Evolutionary conservation across 139 green algal species (phyloP), one percentile per base, ranked within the genome.

Genomic region (Edaphochlamys debaryana): DNA sequence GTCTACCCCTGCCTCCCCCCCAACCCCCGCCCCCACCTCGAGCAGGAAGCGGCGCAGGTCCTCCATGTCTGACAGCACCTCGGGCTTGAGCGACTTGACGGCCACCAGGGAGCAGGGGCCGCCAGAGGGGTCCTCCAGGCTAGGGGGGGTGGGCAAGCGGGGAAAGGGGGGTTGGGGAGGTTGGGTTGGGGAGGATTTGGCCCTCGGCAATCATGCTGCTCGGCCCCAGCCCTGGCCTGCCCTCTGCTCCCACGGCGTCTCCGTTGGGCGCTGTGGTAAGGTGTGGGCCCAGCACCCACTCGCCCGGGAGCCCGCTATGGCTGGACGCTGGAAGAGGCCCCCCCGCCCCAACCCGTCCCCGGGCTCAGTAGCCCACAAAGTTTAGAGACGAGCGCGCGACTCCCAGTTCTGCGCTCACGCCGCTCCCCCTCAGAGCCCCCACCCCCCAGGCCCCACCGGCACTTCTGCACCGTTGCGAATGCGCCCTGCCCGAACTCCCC

Each of bases 21-120:
- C 67, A 29, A 25, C 25, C 27, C 20, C 27, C 8, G 3, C 9
- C 25, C 75, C 20, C 40, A 81, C 75, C 79, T 85, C 79, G n/a
- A 78, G 80, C 23, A 95, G 83, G 70, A 96, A 96, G 73, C 92
- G 79, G 22, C 87, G 70, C 37, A 97, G 84, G 69, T 97, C 92
- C 1, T 85, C 72, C 1, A 85, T 60, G 45, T 90, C 87, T 34
- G 62, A 58, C 38, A 97, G 85, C 74, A 95, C 87, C 56, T 95
- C 89, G 8, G 91, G 89, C 66, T 92, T 92, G 37, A 95, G 82
- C 40, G 54, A 63, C 87, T 95, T 95, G 29, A 95, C 92, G 13
- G 92, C 93, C 41, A 95, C 92, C 34, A 41, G 66, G 69, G 40
- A 41, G 30, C 20, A 29, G 20, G 77, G 77, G n/a, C 77, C 77